Conservation (phyloP, 2,329 filamentous ascomycete genomes). For the Bretziella fagacearum region DNA sequence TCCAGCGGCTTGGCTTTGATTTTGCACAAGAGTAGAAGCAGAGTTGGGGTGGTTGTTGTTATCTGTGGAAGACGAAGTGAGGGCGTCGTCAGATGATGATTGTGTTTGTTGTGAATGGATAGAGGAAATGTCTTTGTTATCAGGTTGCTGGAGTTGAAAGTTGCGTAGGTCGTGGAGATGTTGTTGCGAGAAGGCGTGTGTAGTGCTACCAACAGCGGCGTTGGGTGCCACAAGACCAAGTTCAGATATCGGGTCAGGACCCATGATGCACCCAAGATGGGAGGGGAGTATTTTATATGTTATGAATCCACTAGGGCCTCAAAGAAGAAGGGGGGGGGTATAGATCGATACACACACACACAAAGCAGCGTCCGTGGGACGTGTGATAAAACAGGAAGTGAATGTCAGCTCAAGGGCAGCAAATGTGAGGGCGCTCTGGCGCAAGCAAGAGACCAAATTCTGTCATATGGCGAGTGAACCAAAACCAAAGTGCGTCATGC, state of each 20-base stretch:
- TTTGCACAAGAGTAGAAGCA: neutral
- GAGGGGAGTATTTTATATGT: slow-evolving; percentile 4
- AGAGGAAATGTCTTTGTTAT: neutral
- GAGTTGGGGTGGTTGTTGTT: neutral
- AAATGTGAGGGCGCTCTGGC: slow-evolving; percentile 11
- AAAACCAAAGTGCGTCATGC: slow-evolving; percentile 8
- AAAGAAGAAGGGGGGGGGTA: slow-evolving; percentile 1
- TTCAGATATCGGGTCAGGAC: neutral
- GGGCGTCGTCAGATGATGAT: neutral
- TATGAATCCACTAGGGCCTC: neutral
- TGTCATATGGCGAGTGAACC: slow-evolving; percentile 9
- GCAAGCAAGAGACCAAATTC: slow-evolving; percentile 12
- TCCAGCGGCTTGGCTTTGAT: slow-evolving; percentile 4
- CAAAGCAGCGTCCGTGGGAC: too few relatives aligned
- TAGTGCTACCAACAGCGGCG: slow-evolving; percentile 1
- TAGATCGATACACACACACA: too few relatives aligned
- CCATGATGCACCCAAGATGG: neutral
- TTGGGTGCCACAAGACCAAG: slow-evolving; percentile 1
- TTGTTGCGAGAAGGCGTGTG: slow-evolving; percentile 5
- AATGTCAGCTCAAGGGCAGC: neutral
- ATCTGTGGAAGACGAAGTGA: neutral
- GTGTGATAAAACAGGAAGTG: neutral
- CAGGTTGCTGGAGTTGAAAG: neutral
- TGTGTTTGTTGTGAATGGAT: neutral
- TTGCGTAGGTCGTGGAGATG: slow-evolving; percentile 1